Evolutionary conservation across 2,329 filamentous ascomycete genomes (phyloP).

Genomic region (Pestalotiopsis sp.): DNA sequence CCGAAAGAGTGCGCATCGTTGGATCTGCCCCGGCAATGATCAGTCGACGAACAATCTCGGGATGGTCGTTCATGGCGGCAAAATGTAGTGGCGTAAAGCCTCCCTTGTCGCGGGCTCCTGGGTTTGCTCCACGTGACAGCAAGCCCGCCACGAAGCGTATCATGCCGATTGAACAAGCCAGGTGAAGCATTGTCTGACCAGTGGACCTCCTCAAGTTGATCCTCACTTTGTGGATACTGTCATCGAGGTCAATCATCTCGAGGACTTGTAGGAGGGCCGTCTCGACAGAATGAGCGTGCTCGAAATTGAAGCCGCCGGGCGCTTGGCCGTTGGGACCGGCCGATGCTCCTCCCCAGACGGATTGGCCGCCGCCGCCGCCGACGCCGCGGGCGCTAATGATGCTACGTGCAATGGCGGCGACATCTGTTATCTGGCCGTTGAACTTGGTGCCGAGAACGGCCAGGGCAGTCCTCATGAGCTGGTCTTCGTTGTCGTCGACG

Average conservation of each 20-base stretch:
- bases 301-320: constrained; percentile 45
- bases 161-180: constrained; percentile 75
- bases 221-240: constrained; percentile 67
- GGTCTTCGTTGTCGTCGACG: constrained; percentile 69
- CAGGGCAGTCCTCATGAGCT: constrained; percentile 69
- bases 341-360: constrained; percentile 34
- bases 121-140: constrained; percentile 75
- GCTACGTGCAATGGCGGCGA: constrained; percentile 61
- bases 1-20: constrained; percentile 67
- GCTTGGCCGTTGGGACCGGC: constrained; percentile 45
- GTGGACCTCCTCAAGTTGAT: constrained; percentile 67
- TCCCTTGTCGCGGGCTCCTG: constrained; percentile 73
- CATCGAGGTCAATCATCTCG: constrained; percentile 78
- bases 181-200: constrained; percentile 80
- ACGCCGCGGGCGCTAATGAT: constrained; percentile 49
- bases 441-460: constrained; percentile 65
- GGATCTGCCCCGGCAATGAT: constrained; percentile 75
- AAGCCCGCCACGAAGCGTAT: constrained; percentile 76
- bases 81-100: constrained; percentile 84
- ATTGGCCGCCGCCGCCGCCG: constrained; percentile 42
- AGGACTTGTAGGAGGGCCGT: constrained; percentile 70
- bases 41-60: constrained; percentile 75
- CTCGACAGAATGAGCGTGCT: constrained; percentile 51
- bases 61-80: constrained; percentile 74
- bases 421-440: constrained; percentile 63